These are phyloP conservation scores for Barnettozyma hawaiiensis DNA, from an alignment of 1,139 yeast genomes.

Conservation along the genomic window DNA sequence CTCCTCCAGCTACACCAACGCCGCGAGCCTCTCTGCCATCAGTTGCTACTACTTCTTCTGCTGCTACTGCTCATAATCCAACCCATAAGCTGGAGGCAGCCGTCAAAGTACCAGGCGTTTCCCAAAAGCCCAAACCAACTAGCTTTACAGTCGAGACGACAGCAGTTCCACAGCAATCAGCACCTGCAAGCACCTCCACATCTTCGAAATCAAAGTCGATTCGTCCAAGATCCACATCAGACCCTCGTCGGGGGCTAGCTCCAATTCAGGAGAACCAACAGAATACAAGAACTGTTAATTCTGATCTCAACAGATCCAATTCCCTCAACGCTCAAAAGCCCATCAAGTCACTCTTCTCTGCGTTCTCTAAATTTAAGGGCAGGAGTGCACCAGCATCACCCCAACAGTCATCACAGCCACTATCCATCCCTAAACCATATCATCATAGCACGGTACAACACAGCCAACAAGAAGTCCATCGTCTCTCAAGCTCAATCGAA, in stretches of 20 bases:
- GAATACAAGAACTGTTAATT: not conserved
- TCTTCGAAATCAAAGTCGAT: constrained; percentile 19
- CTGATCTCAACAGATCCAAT: constrained; percentile 12
- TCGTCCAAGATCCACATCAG: constrained; percentile 23
- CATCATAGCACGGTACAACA: not conserved
- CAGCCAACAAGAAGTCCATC: constrained; percentile 7
- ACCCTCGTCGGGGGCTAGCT: constrained; percentile 10
- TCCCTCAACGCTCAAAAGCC: constrained; percentile 21
- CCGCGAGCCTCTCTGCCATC: constrained; percentile 7
- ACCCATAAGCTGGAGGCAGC: not conserved
- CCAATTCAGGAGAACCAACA: not conserved
- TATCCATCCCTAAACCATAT: constrained; percentile 16
- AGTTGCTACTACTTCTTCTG: not conserved
- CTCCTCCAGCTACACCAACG: not conserved
- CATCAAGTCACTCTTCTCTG: constrained; percentile 42
- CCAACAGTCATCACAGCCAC: constrained; percentile 13
- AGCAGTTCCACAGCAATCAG: not conserved
- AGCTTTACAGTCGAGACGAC: not conserved
- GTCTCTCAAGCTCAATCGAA: constrained; percentile 20
- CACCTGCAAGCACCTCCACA: not conserved
- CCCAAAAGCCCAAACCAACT: not conserved
- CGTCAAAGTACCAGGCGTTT: not conserved
- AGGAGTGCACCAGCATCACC: constrained; percentile 21
- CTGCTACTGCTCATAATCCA: constrained; percentile 1
- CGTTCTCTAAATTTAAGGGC: constrained; percentile 49